phyloP scores from a whole-genome alignment of 148 eudicot species.

The Fagopyrum esculentum region DNA sequence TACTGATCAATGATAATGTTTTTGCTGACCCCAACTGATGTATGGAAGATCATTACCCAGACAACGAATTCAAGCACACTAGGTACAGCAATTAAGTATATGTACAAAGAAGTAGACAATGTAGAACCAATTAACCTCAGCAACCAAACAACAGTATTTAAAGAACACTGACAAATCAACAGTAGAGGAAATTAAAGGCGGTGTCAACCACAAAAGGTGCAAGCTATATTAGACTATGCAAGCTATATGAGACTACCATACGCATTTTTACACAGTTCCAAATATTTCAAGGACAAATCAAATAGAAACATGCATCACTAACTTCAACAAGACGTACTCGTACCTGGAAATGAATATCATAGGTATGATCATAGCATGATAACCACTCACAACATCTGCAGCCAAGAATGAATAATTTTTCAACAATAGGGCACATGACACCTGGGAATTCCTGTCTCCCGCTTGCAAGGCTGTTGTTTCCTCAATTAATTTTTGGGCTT shows the following conservation, averaged over 20 bases:
- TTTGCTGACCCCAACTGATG: background rate
- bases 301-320: constrained; percentile 1
- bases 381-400: constrained; percentile 64
- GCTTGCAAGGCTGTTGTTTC: constrained; percentile 72
- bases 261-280: background rate
- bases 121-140: background rate
- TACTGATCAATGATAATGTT: background rate
- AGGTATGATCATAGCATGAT: constrained; percentile 66
- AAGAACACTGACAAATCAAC: background rate
- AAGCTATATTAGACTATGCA: too few relatives aligned
- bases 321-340: constrained; percentile 15
- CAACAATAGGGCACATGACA: constrained; percentile 76
- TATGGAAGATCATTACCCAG: background rate
- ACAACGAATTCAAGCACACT: background rate
- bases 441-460: constrained; percentile 84
- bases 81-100: background rate
- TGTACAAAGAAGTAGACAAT: background rate
- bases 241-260: background rate
- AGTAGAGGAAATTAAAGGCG: background rate
- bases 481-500: constrained; percentile 69
- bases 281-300: background rate
- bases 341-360: constrained; percentile 82
- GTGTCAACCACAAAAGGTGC: background rate
- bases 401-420: constrained; percentile 79
- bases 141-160: background rate